Conservation (phyloP, 805 yeast genomes). For the Saccharomycopsis sp. region DNA sequence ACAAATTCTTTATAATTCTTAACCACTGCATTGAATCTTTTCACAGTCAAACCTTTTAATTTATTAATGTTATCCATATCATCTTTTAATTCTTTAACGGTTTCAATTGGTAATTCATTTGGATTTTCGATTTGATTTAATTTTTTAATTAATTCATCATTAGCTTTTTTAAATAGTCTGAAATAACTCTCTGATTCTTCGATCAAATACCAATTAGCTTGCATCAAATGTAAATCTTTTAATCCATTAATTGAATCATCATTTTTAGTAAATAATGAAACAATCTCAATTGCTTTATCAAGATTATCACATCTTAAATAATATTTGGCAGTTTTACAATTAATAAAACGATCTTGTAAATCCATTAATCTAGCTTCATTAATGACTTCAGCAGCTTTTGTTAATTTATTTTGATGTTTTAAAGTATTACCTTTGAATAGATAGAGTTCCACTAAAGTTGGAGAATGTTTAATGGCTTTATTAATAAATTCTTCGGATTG, state of each 20-base stretch:
- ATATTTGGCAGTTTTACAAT: conserved; percentile 80
- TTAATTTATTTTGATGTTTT: conserved; percentile 56
- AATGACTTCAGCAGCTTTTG: conserved; percentile 55
- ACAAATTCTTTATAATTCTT: conserved; percentile 60
- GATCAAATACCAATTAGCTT: conserved; percentile 79
- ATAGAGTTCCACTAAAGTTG: conserved; percentile 76
- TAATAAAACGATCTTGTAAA: conserved; percentile 84
- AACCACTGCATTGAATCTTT: conserved; percentile 60
- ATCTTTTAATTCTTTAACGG: conserved; percentile 27
- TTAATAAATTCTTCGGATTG: conserved; percentile 51
- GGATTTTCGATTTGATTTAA: conserved; percentile 5
- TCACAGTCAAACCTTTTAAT: conserved; percentile 63
- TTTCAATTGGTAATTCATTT: conserved; percentile 22
- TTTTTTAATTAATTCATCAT: conserved; percentile 18
- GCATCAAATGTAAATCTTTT: conserved; percentile 78
- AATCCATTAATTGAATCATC: conserved; percentile 78
- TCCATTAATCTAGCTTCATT: conserved; percentile 66
- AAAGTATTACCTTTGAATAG: conserved; percentile 71
- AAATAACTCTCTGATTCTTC: conserved; percentile 79
- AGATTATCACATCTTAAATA: conserved; percentile 63
- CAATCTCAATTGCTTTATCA: conserved; percentile 62
- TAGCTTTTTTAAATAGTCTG: conserved; percentile 39
- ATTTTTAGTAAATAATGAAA: conserved; percentile 76
- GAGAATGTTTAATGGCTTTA: conserved; percentile 58
- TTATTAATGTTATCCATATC: conserved; percentile 34